Conservation (phyloP, 805 yeast genomes). For the Wickerhamomyces chambardii region DNA sequence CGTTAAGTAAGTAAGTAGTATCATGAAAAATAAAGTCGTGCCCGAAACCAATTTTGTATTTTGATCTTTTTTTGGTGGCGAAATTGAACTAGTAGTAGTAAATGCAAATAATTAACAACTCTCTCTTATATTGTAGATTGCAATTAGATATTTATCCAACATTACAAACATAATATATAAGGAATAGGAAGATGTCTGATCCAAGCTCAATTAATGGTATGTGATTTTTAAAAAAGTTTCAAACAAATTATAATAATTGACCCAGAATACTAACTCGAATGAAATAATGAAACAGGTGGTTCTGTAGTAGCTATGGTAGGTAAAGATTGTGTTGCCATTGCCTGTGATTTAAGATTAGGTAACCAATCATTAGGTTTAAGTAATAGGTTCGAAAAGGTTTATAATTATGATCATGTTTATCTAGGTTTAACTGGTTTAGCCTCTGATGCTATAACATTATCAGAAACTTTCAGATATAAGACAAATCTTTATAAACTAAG, state of each 20-base stretch:
- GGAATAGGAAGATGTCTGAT: conserved; percentile 58
- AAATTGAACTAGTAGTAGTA: too few relatives aligned
- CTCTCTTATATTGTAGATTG: too few relatives aligned
- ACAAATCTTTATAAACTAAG: conserved; percentile 83
- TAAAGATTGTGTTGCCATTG: conserved; percentile 96
- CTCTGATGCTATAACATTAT: conserved; percentile 81
- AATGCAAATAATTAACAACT: too few relatives aligned
- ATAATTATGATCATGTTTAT: conserved; percentile 77
- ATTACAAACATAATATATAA: too few relatives aligned
- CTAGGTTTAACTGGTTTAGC: conserved; percentile 95
- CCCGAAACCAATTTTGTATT: too few relatives aligned
- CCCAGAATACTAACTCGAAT: conserved; percentile 8
- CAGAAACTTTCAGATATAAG: conserved; percentile 74
- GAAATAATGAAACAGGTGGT: conserved; percentile 49
- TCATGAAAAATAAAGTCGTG: too few relatives aligned
- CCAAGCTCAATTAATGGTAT: conserved; percentile 70
- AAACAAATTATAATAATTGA: not conserved
- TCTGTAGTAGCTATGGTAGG: conserved; percentile 98
- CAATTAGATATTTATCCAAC: too few relatives aligned
- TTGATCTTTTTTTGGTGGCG: too few relatives aligned
- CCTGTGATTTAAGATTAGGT: conserved; percentile 91
- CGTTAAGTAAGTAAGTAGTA: too few relatives aligned
- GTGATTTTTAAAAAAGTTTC: conserved; percentile 12
- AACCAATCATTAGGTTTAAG: conserved; percentile 88
- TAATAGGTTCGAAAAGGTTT: conserved; percentile 88